A percentile compares a stretch with the other conserved stretches of the same genome.
phyloP scores from a whole-genome alignment of 768 basidiomycete genomes.

The Amanita muscaria region DNA sequence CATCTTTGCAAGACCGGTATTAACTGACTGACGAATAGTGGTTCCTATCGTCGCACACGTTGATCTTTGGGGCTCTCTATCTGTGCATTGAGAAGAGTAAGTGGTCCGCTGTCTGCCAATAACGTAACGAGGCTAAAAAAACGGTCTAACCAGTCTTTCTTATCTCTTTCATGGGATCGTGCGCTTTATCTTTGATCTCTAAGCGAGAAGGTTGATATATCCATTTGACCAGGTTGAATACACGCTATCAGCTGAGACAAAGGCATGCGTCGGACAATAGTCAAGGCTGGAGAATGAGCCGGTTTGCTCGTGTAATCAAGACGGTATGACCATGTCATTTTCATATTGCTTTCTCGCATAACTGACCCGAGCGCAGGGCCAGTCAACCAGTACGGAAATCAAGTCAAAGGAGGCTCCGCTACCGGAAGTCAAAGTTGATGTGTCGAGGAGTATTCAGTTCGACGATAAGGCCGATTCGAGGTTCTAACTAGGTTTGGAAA shows the following conservation, averaged over 20 bases:
- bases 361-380: not conserved
- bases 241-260: constrained; percentile 14
- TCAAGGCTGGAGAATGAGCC: too few species aligned
- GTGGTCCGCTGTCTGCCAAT: constrained; percentile 17
- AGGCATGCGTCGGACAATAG: constrained; percentile 1
- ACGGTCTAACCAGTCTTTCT: constrained; percentile 35
- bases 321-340: too few species aligned
- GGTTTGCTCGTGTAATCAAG: too few species aligned
- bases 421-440: constrained; percentile 13
- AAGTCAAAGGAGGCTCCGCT: constrained; percentile 9
- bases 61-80: constrained; percentile 40
- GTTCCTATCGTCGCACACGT: constrained; percentile 34
- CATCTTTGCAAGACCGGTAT: too few species aligned
- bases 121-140: not conserved
- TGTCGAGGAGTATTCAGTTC: constrained; percentile 16
- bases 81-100: constrained; percentile 38
- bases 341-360: too few species aligned
- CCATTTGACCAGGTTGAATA: constrained; percentile 13
- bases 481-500: too few species aligned
- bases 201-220: not conserved
- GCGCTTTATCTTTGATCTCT: not conserved
- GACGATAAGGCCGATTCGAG: constrained; percentile 9
- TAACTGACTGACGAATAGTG: constrained; percentile 23
- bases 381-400: not conserved
- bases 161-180: constrained; percentile 35